Evolutionary conservation across 352 stramenopile species (phyloP).

Genomic region (Phytopythium cucurbitacearum): DNA sequence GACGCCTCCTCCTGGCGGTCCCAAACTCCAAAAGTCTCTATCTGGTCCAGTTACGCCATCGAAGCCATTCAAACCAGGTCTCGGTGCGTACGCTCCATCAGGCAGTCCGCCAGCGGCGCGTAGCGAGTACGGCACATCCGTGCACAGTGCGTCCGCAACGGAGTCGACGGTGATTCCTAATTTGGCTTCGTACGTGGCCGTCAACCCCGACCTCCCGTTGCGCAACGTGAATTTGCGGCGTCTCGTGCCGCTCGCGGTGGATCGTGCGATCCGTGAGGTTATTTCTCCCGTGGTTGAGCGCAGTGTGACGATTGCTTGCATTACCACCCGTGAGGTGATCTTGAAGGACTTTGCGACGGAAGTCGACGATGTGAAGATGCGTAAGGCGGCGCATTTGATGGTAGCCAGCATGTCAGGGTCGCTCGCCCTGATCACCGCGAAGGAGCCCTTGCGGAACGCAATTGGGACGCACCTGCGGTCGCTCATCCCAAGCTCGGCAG

Average conservation of each 20-base stretch:
- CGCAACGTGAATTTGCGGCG: slow-evolving; percentile 93
- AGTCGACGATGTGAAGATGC: slow-evolving; percentile 92
- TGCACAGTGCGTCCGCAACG: slow-evolving; percentile 28
- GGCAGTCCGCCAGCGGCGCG: slow-evolving; percentile 34
- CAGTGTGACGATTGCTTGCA: slow-evolving; percentile 98
- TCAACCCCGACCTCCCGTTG: slow-evolving; percentile 95
- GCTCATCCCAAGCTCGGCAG: slow-evolving; percentile 81
- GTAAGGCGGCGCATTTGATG: slow-evolving; percentile 97
- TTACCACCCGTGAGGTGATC: slow-evolving; percentile 97
- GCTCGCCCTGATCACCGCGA: slow-evolving; percentile 96
- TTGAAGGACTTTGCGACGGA: slow-evolving; percentile 99
- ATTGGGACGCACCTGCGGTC: slow-evolving; percentile 96
- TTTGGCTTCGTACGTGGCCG: slow-evolving; percentile 95
- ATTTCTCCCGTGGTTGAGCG: slow-evolving; percentile 98
- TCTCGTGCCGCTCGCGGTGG: slow-evolving; percentile 95
- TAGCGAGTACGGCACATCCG: slow-evolving; percentile 12
- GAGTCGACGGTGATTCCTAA: slow-evolving; percentile 98
- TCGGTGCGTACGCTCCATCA: slow-evolving; percentile 44
- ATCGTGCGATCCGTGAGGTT: slow-evolving; percentile 98
- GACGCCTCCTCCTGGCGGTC: slow-evolving; percentile 48
- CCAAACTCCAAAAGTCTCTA: slow-evolving; percentile 33
- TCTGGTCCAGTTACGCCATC: slow-evolving; percentile 46
- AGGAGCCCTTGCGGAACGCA: slow-evolving; percentile 95
- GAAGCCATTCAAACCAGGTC: slow-evolving; percentile 42
- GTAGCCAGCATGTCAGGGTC: slow-evolving; percentile 97